A percentile compares a stretch with the other conserved stretches of the same genome.
Conservation (phyloP, 2,329 filamentous ascomycete genomes). For the Bisporella sp. region DNA sequence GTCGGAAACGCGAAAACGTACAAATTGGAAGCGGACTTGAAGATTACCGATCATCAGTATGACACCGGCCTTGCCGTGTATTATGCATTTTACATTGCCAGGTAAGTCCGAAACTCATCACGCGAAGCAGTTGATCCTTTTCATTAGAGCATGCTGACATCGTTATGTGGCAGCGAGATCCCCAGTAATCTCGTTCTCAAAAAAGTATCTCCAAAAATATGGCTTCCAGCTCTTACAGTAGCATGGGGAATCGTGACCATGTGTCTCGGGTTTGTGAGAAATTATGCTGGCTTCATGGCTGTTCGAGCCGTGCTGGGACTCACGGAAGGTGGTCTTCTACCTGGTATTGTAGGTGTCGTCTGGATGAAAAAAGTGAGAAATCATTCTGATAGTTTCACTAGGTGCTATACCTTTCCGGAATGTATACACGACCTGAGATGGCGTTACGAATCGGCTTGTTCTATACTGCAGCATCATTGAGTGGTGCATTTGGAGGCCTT, state of each 20-base stretch:
- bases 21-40: conserved; percentile 50
- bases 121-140: too few species aligned
- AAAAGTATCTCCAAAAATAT: conserved; percentile 45
- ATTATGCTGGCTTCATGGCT: conserved; percentile 46
- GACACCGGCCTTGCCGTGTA: conserved; percentile 57
- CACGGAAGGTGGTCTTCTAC: conserved; percentile 58
- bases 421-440: conserved; percentile 44
- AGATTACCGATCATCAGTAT: conserved; percentile 55
- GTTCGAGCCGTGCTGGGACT: conserved; percentile 55
- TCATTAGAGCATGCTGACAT: too few species aligned
- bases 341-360: conserved; percentile 49
- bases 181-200: conserved; percentile 53
- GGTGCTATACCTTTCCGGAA: conserved; percentile 57
- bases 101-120: conserved; percentile 23
- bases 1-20: conserved; percentile 65
- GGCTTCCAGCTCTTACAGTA: conserved; percentile 56
- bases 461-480: conserved; percentile 59
- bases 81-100: conserved; percentile 55
- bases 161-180: conserved; percentile 33
- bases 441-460: conserved; percentile 58
- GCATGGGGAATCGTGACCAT: conserved; percentile 64
- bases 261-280: conserved; percentile 42
- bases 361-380: background rate
- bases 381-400: conserved; percentile 17
- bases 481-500: conserved; percentile 44